Conservation (phyloP, 2,329 filamentous ascomycete species). For the Metarhizium sp. region DNA sequence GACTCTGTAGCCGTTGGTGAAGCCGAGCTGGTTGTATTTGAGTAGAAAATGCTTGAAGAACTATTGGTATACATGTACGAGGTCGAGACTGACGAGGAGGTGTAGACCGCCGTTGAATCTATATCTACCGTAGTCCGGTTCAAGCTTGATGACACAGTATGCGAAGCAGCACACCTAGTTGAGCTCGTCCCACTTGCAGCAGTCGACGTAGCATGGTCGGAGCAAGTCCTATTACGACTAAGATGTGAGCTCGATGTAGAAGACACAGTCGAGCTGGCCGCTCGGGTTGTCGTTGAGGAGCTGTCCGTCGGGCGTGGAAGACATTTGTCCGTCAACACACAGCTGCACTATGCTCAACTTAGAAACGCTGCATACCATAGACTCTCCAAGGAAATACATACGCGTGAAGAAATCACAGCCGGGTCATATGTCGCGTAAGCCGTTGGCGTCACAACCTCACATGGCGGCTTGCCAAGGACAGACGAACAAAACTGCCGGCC, state of each 20-base stretch:
- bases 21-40: background rate
- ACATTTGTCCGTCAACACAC: slow-evolving; percentile 12
- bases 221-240: background rate
- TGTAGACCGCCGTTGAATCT: background rate
- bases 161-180: background rate
- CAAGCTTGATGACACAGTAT: background rate
- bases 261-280: background rate
- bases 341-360: slow-evolving; percentile 15
- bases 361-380: background rate
- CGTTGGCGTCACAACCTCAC: slow-evolving; percentile 14
- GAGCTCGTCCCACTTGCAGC: too few species aligned
- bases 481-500: slow-evolving; percentile 19
- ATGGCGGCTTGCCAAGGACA: slow-evolving; percentile 15
- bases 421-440: slow-evolving; percentile 20
- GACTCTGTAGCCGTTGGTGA: background rate
- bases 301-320: background rate
- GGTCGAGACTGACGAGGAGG: background rate
- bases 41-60: background rate
- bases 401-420: slow-evolving; percentile 20
- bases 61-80: background rate
- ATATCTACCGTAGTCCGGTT: background rate
- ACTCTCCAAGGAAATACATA: slow-evolving; percentile 9
- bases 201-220: background rate
- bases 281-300: too few species aligned
- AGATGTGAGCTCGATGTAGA: background rate